Evolutionary conservation across 352 stramenopile species (phyloP).

Genomic region (Pythium utonaiense): DNA sequence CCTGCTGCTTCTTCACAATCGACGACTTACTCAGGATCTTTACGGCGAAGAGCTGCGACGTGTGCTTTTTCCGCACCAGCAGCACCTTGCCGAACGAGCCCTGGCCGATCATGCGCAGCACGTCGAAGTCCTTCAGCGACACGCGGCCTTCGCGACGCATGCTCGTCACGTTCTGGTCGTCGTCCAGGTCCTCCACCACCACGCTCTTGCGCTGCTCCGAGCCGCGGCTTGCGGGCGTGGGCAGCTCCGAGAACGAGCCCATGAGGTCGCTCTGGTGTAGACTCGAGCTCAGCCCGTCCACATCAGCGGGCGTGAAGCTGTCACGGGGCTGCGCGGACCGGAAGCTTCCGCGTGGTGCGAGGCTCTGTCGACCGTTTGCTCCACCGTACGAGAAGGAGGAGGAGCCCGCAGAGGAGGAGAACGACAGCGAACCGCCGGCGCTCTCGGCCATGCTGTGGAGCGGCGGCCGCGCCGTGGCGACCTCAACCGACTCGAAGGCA

Average conservation of each 20-base stretch:
- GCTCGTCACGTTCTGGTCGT: conserved; percentile 39
- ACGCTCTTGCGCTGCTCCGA: conserved; percentile 52
- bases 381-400: conserved; percentile 13
- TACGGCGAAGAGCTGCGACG: conserved; percentile 71
- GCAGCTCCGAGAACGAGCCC: conserved; percentile 7
- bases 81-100: conserved; percentile 93
- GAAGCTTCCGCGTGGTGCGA: neutral
- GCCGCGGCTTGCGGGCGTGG: neutral
- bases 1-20: conserved; percentile 81
- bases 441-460: conserved; percentile 54
- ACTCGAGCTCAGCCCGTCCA: conserved; percentile 49
- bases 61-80: conserved; percentile 77
- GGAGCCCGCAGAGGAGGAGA: conserved; percentile 10
- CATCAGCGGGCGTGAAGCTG: neutral
- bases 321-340: neutral
- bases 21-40: conserved; percentile 82
- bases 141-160: conserved; percentile 29
- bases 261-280: conserved; percentile 37
- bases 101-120: conserved; percentile 90
- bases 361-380: too few relatives aligned
- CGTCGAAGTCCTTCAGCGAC: conserved; percentile 85
- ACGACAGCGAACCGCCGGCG: neutral
- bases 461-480: conserved; percentile 29
- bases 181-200: conserved; percentile 66
- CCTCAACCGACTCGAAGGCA: conserved; percentile 52